These are phyloP conservation scores for Phaeophleospora eucalypticola DNA, from an alignment of 2,329 filamentous ascomycete species.

Conservation along the genomic window DNA sequence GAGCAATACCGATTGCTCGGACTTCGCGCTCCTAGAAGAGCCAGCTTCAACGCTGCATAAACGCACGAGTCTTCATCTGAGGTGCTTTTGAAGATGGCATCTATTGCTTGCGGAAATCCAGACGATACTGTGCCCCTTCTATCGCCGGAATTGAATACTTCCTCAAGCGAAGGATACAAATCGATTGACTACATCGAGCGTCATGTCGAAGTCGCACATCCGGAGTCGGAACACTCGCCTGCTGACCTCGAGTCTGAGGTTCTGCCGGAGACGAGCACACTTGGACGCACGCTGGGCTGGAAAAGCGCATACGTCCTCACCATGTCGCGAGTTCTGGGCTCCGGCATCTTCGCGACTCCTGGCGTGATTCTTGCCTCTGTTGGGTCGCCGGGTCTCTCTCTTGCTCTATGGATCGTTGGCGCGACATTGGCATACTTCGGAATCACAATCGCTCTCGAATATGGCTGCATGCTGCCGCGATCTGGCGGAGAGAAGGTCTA, in stretches of 20 bases:
- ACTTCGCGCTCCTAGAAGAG: no score
- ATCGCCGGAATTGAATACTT: conserved; percentile 5
- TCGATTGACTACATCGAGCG: conserved; percentile 2
- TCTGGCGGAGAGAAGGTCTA: conserved; percentile 67
- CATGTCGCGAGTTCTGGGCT: conserved; percentile 65
- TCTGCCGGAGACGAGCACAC: conserved; percentile 55
- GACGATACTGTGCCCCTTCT: conserved; percentile 12
- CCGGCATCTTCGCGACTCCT: conserved; percentile 68
- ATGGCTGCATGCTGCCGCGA: conserved; percentile 66
- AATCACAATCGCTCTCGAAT: conserved; percentile 62
- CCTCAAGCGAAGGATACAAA: conserved; percentile 7
- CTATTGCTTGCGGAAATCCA: background rate
- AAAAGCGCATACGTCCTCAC: conserved; percentile 55
- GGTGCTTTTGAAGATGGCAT: no score
- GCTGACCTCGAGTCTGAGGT: conserved; percentile 53
- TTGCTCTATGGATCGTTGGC: conserved; percentile 61
- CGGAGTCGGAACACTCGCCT: conserved; percentile 12
- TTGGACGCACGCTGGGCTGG: conserved; percentile 60
- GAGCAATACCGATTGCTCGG: no score
- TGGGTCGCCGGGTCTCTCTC: conserved; percentile 61
- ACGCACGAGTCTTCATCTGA: no score
- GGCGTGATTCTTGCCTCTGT: conserved; percentile 62
- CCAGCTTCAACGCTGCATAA: no score
- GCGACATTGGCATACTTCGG: conserved; percentile 51
- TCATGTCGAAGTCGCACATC: background rate